Percentiles rank a stretch among this genome's conserved stretches.
phyloP scores from a whole-genome alignment of 2,329 filamentous ascomycete genomes.

The Lachnum nothofagi region DNA sequence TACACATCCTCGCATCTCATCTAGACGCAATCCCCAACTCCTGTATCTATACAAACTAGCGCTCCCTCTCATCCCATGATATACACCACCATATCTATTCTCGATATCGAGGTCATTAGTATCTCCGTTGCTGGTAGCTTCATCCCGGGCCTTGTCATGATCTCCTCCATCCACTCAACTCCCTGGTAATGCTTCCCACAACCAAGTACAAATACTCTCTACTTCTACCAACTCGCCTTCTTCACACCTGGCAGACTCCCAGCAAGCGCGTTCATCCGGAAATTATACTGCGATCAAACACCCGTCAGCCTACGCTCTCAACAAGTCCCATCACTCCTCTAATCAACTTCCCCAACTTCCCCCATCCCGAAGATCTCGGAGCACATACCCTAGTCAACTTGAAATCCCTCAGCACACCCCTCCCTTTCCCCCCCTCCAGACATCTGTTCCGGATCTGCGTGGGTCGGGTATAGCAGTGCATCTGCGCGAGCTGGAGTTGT shows the following conservation, averaged over 20 bases:
- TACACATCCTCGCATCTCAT: too few species aligned
- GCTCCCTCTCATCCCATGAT: too few species aligned
- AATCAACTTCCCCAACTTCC: not conserved
- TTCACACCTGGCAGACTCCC: conserved; percentile 86
- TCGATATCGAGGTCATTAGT: too few species aligned
- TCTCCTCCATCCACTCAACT: too few species aligned
- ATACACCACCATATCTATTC: too few species aligned
- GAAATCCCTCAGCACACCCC: conserved; percentile 89
- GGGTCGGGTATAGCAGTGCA: conserved; percentile 91
- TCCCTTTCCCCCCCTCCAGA: conserved; percentile 81
- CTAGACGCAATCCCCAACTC: too few species aligned
- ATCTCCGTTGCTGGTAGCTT: too few species aligned
- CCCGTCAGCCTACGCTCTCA: conserved; percentile 18
- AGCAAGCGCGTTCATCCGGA: conserved; percentile 79
- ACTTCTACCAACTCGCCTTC: conserved; percentile 86
- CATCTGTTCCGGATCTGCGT: conserved; percentile 95
- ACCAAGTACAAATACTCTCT: not conserved
- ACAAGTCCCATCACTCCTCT: not conserved
- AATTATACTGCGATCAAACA: conserved; percentile 67
- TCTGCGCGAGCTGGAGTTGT: conserved; percentile 85
- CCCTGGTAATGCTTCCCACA: not conserved
- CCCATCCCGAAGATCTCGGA: not conserved
- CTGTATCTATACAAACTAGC: too few species aligned
- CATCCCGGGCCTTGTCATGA: too few species aligned
- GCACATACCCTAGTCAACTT: conserved; percentile 78